These are phyloP conservation scores for Fusarium paranaense DNA, from an alignment of 2,329 filamentous ascomycete genomes.

Conservation along the genomic window DNA sequence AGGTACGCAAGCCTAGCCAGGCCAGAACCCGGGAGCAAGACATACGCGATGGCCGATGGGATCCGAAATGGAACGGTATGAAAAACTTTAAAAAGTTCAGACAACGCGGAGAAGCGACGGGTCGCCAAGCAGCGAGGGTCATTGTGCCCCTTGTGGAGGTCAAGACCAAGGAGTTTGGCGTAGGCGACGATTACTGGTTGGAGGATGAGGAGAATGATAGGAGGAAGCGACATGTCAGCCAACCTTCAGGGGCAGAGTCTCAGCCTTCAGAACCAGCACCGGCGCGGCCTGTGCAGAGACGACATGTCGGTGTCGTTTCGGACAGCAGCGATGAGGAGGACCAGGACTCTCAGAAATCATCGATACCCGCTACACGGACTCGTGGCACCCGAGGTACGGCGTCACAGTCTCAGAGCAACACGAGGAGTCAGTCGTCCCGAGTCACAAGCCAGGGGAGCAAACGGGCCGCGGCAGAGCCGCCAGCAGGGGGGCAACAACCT, in stretches of 20 bases:
- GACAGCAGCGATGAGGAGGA: conserved; percentile 53
- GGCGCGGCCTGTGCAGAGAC: conserved; percentile 21
- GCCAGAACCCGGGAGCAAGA: conserved; percentile 59
- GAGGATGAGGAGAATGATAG: conserved; percentile 59
- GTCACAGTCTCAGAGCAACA: conserved; percentile 46
- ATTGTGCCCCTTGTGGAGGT: conserved; percentile 81
- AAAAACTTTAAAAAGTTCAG: conserved; percentile 96
- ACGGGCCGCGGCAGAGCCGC: conserved; percentile 47
- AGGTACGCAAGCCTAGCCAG: conserved; percentile 61
- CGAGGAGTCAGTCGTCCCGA: conserved; percentile 45
- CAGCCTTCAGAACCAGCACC: conserved; percentile 23
- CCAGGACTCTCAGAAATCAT: background rate
- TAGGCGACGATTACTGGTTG: conserved; percentile 83
- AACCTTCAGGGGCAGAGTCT: conserved; percentile 37
- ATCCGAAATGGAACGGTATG: conserved; percentile 90
- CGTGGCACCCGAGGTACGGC: conserved; percentile 36
- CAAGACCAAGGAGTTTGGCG: conserved; percentile 76
- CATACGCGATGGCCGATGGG: conserved; percentile 74
- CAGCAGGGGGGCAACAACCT: conserved; percentile 44
- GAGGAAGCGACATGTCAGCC: conserved; percentile 45
- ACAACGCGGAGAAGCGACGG: conserved; percentile 62
- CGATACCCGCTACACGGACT: conserved; percentile 36
- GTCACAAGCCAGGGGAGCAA: conserved; percentile 48
- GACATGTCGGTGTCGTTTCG: conserved; percentile 45
- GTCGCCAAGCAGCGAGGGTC: conserved; percentile 60